Percentiles rank a stretch among this genome's conserved stretches.
Conservation (phyloP, 2,329 filamentous ascomycete species). For the Aspergillus costaricaensis region DNA sequence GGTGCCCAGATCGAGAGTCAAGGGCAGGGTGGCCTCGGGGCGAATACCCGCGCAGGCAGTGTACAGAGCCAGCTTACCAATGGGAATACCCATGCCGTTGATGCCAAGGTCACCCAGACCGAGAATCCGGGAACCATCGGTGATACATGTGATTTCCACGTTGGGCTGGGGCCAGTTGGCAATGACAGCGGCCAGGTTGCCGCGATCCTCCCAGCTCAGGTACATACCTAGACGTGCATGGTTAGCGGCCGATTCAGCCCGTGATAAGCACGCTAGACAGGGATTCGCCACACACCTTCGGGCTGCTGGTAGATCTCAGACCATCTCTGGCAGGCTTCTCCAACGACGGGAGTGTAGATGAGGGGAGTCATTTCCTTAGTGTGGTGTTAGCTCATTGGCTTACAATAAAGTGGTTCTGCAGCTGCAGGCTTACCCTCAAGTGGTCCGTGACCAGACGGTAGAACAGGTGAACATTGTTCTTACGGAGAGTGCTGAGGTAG, state of each 20-base stretch:
- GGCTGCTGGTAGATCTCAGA: slow-evolving; percentile 93
- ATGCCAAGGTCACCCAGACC: slow-evolving; percentile 94
- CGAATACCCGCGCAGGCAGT: slow-evolving; percentile 93
- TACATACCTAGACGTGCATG: slow-evolving; percentile 64
- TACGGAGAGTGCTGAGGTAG: slow-evolving; percentile 52
- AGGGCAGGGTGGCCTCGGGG: slow-evolving; percentile 66
- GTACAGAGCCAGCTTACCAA: slow-evolving; percentile 94
- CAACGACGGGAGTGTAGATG: slow-evolving; percentile 62
- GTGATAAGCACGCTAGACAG: slow-evolving; percentile 13
- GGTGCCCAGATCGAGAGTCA: slow-evolving; percentile 65
- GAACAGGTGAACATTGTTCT: slow-evolving; percentile 56
- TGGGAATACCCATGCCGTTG: slow-evolving; percentile 96
- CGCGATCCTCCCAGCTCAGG: slow-evolving; percentile 91
- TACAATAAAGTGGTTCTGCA: not conserved
- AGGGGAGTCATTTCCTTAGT: slow-evolving; percentile 50
- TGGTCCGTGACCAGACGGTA: slow-evolving; percentile 53
- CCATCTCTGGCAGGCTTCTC: slow-evolving; percentile 95
- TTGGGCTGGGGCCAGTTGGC: slow-evolving; percentile 87
- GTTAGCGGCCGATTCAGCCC: slow-evolving; percentile 31
- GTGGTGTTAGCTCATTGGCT: slow-evolving; percentile 18
- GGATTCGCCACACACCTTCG: slow-evolving; percentile 61
- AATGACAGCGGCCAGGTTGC: slow-evolving; percentile 84
- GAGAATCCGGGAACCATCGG: slow-evolving; percentile 87
- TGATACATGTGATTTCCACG: slow-evolving; percentile 95
- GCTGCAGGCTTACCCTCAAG: slow-evolving; percentile 38